phyloP scores from a whole-genome alignment of 2,329 filamentous ascomycete species.

The Exophiala phaeomuriformis region DNA sequence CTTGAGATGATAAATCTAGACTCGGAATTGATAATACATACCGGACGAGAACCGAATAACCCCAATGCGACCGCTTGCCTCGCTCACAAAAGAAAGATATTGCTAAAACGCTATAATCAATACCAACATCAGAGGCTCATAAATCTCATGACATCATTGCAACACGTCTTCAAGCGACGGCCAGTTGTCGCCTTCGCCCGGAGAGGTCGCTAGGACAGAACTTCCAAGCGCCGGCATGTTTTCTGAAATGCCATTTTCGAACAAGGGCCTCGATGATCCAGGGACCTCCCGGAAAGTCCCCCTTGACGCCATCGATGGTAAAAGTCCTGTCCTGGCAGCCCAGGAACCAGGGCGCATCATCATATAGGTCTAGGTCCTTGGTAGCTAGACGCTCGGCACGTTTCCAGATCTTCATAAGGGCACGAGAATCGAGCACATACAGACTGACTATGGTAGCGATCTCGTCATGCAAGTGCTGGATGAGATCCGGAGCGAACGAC shows the following conservation, averaged over 20 bases:
- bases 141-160: not conserved
- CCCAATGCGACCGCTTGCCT: not conserved
- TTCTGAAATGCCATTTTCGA: slow-evolving; percentile 20
- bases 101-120: slow-evolving; percentile 13
- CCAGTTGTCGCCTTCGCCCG: slow-evolving; percentile 14
- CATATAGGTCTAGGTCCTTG: slow-evolving; percentile 15
- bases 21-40: not conserved
- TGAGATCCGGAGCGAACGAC: slow-evolving; percentile 22
- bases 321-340: slow-evolving; percentile 27
- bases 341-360: slow-evolving; percentile 19
- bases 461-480: slow-evolving; percentile 28
- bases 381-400: slow-evolving; percentile 16
- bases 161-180: not conserved
- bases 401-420: slow-evolving; percentile 24
- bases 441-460: slow-evolving; percentile 24
- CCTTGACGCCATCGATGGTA: slow-evolving; percentile 16
- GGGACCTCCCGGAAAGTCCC: slow-evolving; percentile 13
- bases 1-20: not conserved
- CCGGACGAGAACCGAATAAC: not conserved
- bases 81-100: not conserved
- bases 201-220: slow-evolving; percentile 24
- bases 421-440: slow-evolving; percentile 20
- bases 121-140: not conserved
- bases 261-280: slow-evolving; percentile 15
- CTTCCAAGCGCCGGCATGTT: slow-evolving; percentile 21